These are phyloP conservation scores for Ustilago loliicola DNA, from an alignment of 1,284 basidiomycete species.

Conservation along the genomic window DNA sequence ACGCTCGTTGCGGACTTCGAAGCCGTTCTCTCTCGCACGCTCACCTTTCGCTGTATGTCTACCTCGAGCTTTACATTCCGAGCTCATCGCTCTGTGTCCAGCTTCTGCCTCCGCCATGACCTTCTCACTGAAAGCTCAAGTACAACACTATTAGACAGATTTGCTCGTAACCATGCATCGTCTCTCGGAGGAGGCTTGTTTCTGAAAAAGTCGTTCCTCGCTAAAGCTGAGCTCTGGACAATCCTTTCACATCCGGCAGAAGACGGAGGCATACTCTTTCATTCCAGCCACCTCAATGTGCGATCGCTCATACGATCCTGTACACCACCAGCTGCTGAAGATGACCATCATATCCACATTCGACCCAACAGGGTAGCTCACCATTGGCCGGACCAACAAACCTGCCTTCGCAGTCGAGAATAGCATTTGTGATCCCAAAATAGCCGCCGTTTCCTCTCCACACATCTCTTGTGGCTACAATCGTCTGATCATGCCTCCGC, in stretches of 20 bases:
- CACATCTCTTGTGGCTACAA: not conserved
- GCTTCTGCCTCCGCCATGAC: not conserved
- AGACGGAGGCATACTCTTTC: not conserved
- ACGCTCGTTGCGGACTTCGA: not conserved
- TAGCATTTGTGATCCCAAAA: not conserved
- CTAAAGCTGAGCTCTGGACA: not conserved
- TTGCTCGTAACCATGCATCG: not conserved
- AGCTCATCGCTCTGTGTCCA: not conserved
- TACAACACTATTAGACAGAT: not conserved
- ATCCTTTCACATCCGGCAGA: not conserved
- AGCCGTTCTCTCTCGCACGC: not conserved
- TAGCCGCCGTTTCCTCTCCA: not conserved
- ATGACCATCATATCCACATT: not conserved
- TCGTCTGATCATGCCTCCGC: not conserved
- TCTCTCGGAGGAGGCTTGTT: not conserved
- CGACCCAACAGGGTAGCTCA: not conserved
- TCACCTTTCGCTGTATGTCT: too few species aligned
- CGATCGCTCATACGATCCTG: not conserved
- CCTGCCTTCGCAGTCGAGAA: not conserved
- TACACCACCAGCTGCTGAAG: too few species aligned
- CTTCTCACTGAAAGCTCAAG: not conserved
- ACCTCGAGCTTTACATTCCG: not conserved
- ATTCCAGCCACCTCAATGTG: too few species aligned
- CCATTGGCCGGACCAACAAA: not conserved
- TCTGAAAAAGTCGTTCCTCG: conserved; percentile 17